Evolutionary conservation across 352 stramenopile species (phyloP).

Genomic region (Phytophthora meadii): DNA sequence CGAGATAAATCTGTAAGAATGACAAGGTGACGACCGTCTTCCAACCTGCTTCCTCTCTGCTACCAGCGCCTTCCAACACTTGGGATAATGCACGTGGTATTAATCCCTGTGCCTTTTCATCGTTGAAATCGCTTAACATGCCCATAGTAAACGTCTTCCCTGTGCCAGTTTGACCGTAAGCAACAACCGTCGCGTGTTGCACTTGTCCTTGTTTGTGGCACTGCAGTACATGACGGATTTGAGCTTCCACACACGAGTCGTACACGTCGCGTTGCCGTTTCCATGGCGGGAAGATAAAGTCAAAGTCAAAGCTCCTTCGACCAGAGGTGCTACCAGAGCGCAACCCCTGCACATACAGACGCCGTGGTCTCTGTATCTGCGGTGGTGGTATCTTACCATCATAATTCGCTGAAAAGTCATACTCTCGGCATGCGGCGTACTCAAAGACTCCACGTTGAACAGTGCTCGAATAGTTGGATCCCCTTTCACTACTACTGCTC

Average conservation of each 20-base stretch:
- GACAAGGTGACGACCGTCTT: constrained; percentile 47
- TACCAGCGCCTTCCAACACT: constrained; percentile 47
- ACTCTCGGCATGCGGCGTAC: constrained; percentile 23
- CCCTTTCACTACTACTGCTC: constrained; percentile 23
- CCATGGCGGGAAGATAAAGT: constrained; percentile 63
- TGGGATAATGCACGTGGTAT: constrained; percentile 71
- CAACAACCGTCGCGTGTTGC: constrained; percentile 60
- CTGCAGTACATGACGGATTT: constrained; percentile 54
- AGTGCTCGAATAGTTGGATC: constrained; percentile 6
- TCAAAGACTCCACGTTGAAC: constrained; percentile 42
- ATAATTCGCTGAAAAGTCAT: constrained; percentile 12
- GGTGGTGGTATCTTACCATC: constrained; percentile 25
- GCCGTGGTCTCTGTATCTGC: constrained; percentile 29
- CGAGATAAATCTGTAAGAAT: constrained; percentile 83
- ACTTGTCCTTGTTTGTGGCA: constrained; percentile 23
- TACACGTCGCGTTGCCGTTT: constrained; percentile 65
- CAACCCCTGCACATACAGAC: constrained; percentile 33
- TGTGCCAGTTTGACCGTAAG: constrained; percentile 79
- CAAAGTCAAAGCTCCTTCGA: constrained; percentile 68
- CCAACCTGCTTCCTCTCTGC: constrained; percentile 5
- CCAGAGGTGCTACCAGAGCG: constrained; percentile 8
- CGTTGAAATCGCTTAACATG: constrained; percentile 51
- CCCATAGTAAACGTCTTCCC: constrained; percentile 85
- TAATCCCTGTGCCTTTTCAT: constrained; percentile 51
- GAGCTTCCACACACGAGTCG: constrained; percentile 38